Conservation (phyloP, 1,139 yeast species). For the Kodamaea fungicola region DNA sequence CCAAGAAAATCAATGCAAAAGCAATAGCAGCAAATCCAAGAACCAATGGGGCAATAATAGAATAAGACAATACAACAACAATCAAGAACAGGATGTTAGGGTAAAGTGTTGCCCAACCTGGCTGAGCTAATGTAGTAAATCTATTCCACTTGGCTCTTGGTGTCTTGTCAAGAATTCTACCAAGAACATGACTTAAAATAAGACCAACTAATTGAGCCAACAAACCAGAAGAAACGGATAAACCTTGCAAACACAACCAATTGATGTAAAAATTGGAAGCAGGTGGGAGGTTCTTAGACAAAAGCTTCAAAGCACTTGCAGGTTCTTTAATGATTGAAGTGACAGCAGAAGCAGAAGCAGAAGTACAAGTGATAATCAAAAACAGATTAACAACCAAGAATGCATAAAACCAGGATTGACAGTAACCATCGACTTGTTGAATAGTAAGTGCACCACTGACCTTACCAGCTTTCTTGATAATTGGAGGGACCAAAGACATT, state of each 20-base stretch:
- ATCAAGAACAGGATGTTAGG: conserved; percentile 39
- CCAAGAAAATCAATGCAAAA: conserved; percentile 48
- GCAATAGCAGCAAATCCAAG: conserved; percentile 48
- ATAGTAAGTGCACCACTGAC: conserved; percentile 67
- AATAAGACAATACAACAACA: conserved; percentile 37
- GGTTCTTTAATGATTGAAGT: conserved; percentile 53
- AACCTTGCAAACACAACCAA: conserved; percentile 46
- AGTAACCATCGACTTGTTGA: conserved; percentile 72
- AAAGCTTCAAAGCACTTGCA: conserved; percentile 48
- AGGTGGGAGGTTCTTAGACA: conserved; percentile 61
- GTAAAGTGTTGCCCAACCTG: conserved; percentile 39
- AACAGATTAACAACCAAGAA: conserved; percentile 87
- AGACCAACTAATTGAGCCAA: conserved; percentile 42
- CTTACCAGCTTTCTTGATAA: conserved; percentile 65
- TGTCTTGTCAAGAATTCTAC: conserved; percentile 43
- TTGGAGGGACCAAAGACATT: conserved; percentile 76
- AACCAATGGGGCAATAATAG: conserved; percentile 45
- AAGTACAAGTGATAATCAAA: conserved; percentile 74
- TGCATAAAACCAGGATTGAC: conserved; percentile 84
- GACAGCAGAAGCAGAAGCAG: conserved; percentile 73
- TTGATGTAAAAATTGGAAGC: conserved; percentile 70
- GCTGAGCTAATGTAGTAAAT: conserved; percentile 39
- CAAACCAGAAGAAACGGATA: conserved; percentile 36
- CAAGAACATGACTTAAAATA: conserved; percentile 44
- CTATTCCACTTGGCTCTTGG: conserved; percentile 46